Conservation (phyloP, 345 rosid genomes). For the Rhodamnia argentea region DNA sequence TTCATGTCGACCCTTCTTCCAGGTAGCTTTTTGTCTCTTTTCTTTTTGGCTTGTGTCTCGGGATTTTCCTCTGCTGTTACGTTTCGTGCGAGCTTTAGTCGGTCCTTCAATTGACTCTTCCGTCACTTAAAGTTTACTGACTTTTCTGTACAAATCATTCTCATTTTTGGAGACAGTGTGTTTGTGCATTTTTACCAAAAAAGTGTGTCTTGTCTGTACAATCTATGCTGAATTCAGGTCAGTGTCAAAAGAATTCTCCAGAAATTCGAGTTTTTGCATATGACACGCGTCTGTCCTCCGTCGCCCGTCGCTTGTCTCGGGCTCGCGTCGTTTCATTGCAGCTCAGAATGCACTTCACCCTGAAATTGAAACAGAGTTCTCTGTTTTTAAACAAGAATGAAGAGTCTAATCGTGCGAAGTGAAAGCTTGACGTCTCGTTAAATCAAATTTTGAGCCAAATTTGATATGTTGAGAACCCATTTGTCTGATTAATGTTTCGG, state of each 20-base stretch:
- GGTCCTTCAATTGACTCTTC: background rate
- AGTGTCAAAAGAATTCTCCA: background rate
- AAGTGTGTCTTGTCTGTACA: background rate
- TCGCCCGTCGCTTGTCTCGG: background rate
- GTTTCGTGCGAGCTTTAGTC: background rate
- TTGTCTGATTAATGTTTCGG: background rate
- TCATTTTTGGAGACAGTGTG: background rate
- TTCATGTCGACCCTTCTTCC: conserved; percentile 58
- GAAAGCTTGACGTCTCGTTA: background rate
- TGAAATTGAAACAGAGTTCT: background rate
- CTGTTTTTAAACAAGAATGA: background rate
- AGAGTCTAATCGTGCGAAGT: background rate
- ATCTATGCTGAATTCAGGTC: background rate
- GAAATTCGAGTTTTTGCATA: background rate
- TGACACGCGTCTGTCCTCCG: background rate
- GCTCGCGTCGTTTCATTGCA: background rate
- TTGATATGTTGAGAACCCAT: background rate
- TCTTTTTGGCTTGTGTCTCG: background rate
- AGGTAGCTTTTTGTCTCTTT: conserved; percentile 25
- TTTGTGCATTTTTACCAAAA: background rate
- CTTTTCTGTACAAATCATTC: background rate
- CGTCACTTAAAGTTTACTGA: background rate
- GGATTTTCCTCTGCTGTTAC: background rate
- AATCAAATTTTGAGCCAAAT: background rate
- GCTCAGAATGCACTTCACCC: background rate